Conservation (phyloP, 495 filamentous ascomycete species). For the Aspergillus panamensis region DNA sequence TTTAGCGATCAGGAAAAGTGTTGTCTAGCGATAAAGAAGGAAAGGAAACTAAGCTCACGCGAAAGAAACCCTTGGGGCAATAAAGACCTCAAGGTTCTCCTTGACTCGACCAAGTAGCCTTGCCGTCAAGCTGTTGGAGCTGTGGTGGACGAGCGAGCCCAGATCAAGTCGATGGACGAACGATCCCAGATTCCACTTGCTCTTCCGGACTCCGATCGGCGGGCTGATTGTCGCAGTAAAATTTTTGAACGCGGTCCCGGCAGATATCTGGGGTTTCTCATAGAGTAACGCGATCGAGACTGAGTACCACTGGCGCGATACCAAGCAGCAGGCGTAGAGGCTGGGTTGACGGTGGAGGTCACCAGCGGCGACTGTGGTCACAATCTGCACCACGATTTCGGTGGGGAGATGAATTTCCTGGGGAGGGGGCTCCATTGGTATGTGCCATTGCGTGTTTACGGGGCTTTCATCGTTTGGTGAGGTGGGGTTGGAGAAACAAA, state of each 20-base stretch:
- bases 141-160: conserved; percentile 59
- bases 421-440: conserved; percentile 9
- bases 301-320: conserved; percentile 64
- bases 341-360: conserved; percentile 34
- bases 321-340: conserved; percentile 54
- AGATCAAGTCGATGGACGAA: conserved; percentile 59
- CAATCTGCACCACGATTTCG: conserved; percentile 53
- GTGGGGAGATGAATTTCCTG: conserved; percentile 34
- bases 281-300: conserved; percentile 56
- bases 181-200: conserved; percentile 49
- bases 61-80: conserved; percentile 65
- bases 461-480: not conserved
- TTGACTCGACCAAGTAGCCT: conserved; percentile 60
- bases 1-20: not conserved
- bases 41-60: conserved; percentile 33
- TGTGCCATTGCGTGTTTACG: conserved; percentile 7
- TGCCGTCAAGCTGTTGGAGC: conserved; percentile 61
- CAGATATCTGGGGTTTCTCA: conserved; percentile 41
- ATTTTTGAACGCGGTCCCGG: conserved; percentile 50
- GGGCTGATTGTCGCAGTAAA: conserved; percentile 65
- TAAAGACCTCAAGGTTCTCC: conserved; percentile 54
- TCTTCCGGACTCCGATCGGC: conserved; percentile 53
- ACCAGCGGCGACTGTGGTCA: conserved; percentile 28
- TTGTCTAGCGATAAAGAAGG: not conserved
- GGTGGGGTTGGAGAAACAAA: not conserved